Evolutionary conservation across 2,329 filamentous ascomycete genomes (phyloP), one percentile per base, ranked within the genome.

Genomic region (Neonectria ditissima): DNA sequence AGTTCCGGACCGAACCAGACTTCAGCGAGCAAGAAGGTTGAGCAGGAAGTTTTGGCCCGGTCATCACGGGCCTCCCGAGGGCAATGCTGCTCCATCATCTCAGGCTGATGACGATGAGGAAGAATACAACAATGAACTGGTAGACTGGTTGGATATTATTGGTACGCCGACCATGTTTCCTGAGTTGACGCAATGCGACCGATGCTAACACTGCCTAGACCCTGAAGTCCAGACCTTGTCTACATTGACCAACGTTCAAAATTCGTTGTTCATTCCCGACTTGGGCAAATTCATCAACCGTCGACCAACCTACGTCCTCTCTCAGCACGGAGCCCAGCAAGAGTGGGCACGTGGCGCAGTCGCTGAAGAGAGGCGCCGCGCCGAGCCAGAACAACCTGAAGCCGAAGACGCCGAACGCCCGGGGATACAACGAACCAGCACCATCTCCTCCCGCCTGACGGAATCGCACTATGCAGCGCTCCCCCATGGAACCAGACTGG

Each of bases 241-340:
- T 0, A 95, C 92, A 14, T 85, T 97, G 10, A 97, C 92, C 45
- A 97, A 97, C 73, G 90, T 97, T 20, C 93, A 97, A 73, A 97
- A 97, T 76, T 96, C 93, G 0, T 87, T 97, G 10, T 97, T 97
- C 78, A 82, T 97, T 2, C 93, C 93, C 0, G 90, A 94, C 68
- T 82, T 97, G n/a, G 93, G 93, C 43, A 82, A 84, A 62, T 89
- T 88, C 70, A 71, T 97, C 53, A 96, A 97, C 73, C 87, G 93
- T 52, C 85, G 90, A 64, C 92, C 93, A 1, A 94, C 92, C 0
- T 97, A 96, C 76, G 88, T 88, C 44, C 82, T 96, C 8, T 89
- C 89, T 6, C 84, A 85, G 22, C 80, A 80, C 47, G 69, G 76
- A 5, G 57, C 71, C 28, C 63, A 75, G 32, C 69, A 65, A 14